A percentile compares a stretch with the other conserved stretches of the same genome.
Evolutionary conservation across 164 flowering plant genomes (phyloP).

Genomic region (Vitis labrusca): DNA sequence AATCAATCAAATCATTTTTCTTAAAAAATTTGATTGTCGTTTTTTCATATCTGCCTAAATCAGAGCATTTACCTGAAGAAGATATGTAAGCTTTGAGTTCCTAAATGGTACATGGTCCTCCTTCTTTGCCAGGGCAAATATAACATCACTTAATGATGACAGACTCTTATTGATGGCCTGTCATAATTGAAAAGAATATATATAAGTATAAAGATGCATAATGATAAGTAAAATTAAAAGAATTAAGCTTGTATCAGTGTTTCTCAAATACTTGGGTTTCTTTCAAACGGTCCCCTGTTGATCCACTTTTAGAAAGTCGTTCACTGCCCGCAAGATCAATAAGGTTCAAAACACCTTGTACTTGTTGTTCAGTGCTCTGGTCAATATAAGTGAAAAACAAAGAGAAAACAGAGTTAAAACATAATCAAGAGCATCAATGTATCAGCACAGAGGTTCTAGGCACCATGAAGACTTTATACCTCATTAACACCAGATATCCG

Average conservation of each 20-base stretch:
- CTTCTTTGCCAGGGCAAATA: slow-evolving; percentile 85
- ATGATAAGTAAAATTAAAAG: not conserved
- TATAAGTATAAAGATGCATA: not conserved
- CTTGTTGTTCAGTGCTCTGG: slow-evolving; percentile 94
- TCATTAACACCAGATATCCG: slow-evolving; percentile 84
- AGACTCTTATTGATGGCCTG: slow-evolving; percentile 95
- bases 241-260: not conserved
- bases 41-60: no score
- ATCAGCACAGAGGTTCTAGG: not conserved
- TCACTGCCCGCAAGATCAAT: slow-evolving; percentile 99
- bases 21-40: no score
- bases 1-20: no score
- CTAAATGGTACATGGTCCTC: slow-evolving; percentile 90
- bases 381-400: not conserved
- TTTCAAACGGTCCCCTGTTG: slow-evolving; percentile 86
- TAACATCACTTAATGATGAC: slow-evolving; percentile 85
- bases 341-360: slow-evolving; percentile 88
- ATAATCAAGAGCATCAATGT: not conserved
- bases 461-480: slow-evolving; percentile 34
- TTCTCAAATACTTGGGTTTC: slow-evolving; percentile 76
- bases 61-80: slow-evolving; percentile 74
- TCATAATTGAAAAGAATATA: not conserved
- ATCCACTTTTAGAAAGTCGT: slow-evolving; percentile 96
- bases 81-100: slow-evolving; percentile 94
- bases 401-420: not conserved